Evolutionary conservation across 2,329 filamentous ascomycete genomes (phyloP), one percentile per base, ranked within the genome.

Genomic region (Hymenoscyphus occultus): DNA sequence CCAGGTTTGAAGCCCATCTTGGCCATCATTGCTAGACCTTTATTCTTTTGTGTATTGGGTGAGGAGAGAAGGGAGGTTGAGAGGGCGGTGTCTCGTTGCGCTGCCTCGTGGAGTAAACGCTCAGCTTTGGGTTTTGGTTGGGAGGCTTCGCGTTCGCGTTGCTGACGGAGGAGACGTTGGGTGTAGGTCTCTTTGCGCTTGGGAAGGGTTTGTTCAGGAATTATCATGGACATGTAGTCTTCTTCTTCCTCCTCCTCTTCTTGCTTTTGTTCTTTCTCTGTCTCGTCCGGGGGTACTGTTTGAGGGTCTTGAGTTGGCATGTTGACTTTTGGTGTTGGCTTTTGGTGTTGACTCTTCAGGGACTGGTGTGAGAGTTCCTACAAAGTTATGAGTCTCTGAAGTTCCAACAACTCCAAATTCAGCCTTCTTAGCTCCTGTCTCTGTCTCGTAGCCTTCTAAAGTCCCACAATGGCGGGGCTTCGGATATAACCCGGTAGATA

Each of bases 201-300:
- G 7, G 78, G 74, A 35, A 76, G 75, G 19, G 77, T 77, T 0
- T 86, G 83, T 64, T 96, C 91, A 19, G 86, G 83, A 75, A 99
- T 93, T 14, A 88, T 83, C 94, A 99, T 98, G 72, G 89, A 92
- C 90, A 99, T 96, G 82, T 99, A 98, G 78, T 99, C 95, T 69
- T 97, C 93, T 68, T 93, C 91, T 22, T 93, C 91, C 6, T 92
- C 90, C 2, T 83, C 82, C 0, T 74, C 76, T 7, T 19, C 31
- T 12, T 10, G 3, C 5, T 70, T 70, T n/a, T 10, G 14, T 10
- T 35, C 35, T 12, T 22, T n/a, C 19, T 22, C 45, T 51, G 45
- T 19, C 28, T 28, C 28, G 3, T 28, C 28, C 28, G 28, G 28
- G 9, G 45, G 45, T n/a, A 22, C 45, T 22, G 2, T 42, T 19